Conservation (phyloP, 192 early-diverging fungal genomes). For the Diversispora eburnea region DNA sequence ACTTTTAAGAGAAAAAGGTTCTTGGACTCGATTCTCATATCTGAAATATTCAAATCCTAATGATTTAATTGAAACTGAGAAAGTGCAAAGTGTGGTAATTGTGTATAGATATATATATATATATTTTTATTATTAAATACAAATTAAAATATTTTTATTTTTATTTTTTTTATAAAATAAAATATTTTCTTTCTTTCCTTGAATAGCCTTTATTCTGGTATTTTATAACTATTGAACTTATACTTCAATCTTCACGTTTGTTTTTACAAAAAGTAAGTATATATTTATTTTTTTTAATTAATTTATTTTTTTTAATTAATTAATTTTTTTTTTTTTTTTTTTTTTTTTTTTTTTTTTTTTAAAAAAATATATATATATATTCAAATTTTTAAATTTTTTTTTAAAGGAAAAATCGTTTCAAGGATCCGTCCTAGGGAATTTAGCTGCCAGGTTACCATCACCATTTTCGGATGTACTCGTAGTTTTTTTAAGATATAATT, state of each 20-base stretch:
- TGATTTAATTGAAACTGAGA: neutral
- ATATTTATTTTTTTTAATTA: neutral
- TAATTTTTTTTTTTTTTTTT: too few relatives aligned
- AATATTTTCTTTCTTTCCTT: neutral
- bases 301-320: neutral
- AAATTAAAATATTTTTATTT: too few relatives aligned
- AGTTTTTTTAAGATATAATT: slow-evolving; percentile 49
- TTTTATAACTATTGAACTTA: slow-evolving; percentile 49
- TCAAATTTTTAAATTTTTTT: neutral
- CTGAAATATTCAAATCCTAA: slow-evolving; percentile 1
- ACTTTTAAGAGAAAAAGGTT: slow-evolving; percentile 27
- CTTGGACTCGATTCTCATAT: slow-evolving; percentile 5
- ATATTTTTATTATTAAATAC: too few relatives aligned
- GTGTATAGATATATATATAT: neutral
- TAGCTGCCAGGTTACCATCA: slow-evolving; percentile 46
- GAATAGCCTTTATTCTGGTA: slow-evolving; percentile 55
- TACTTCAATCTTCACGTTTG: slow-evolving; percentile 47
- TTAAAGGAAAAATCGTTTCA: slow-evolving; percentile 32
- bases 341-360: too few relatives aligned
- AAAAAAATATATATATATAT: too few relatives aligned
- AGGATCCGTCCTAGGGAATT: slow-evolving; percentile 37
- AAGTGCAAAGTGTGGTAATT: neutral
- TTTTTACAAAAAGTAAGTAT: slow-evolving; percentile 42
- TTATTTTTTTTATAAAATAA: too few relatives aligned
- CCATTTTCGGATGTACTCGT: slow-evolving; percentile 45